Percentiles rank a stretch among this genome's conserved stretches.
These are phyloP conservation scores for Eutrema yunnanense DNA, from an alignment of 345 rosid species.

Conservation along the genomic window DNA sequence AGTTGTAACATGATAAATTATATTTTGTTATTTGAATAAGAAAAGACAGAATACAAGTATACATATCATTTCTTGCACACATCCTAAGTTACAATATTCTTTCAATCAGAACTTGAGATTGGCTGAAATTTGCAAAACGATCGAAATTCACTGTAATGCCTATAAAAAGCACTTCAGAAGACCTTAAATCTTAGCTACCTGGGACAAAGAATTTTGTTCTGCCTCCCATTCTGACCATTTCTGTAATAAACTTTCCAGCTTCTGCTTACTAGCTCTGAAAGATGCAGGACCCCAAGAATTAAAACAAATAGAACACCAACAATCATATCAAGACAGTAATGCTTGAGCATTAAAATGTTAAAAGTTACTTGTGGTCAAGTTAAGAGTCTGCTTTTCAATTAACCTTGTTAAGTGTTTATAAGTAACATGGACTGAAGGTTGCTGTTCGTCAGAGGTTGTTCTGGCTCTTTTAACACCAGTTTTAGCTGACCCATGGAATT, in stretches of 20 bases:
- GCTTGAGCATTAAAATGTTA: background rate
- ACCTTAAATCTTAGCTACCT: conserved; percentile 27
- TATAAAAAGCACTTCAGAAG: background rate
- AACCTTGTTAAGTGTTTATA: conserved; percentile 80
- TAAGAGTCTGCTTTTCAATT: conserved; percentile 4
- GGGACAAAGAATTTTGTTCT: conserved; percentile 40
- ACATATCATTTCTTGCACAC: background rate
- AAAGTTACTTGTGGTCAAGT: background rate
- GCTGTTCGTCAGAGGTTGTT: conserved; percentile 40
- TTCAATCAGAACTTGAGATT: background rate
- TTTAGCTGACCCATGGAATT: conserved; percentile 46
- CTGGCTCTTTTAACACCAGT: conserved; percentile 72
- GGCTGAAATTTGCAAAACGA: background rate
- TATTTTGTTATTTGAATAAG: too few relatives aligned
- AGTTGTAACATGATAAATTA: background rate
- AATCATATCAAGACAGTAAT: background rate
- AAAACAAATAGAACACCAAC: background rate
- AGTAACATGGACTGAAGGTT: conserved; percentile 68
- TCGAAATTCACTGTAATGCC: background rate
- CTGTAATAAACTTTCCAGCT: conserved; percentile 72
- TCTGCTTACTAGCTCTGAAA: conserved; percentile 78
- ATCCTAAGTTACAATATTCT: background rate
- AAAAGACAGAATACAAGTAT: too few relatives aligned
- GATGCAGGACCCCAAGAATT: background rate
- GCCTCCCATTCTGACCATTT: conserved; percentile 97